Percentiles rank a stretch among this genome's conserved stretches.
phyloP scores from a whole-genome alignment of 805 yeast genomes.

The Sungouiella blattae region DNA sequence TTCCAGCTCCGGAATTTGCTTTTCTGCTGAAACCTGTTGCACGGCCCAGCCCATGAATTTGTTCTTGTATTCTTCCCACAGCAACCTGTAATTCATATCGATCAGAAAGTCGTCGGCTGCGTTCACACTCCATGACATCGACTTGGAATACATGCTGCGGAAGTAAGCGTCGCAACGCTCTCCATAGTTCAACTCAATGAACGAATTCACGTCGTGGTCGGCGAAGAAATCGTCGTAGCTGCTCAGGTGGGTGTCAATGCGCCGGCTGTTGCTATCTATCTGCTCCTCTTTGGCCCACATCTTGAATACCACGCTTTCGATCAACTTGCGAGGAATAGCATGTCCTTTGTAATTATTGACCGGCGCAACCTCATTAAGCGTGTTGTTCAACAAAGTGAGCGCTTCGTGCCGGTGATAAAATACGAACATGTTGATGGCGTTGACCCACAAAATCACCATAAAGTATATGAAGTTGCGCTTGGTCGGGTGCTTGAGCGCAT shows the following conservation, averaged over 20 bases:
- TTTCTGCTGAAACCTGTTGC: background rate
- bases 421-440: background rate
- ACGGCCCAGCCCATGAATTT: background rate
- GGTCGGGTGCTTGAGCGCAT: background rate
- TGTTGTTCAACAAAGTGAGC: background rate
- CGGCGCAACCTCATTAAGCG: background rate
- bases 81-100: background rate
- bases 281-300: background rate
- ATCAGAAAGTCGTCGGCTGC: background rate
- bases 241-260: background rate
- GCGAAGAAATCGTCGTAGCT: background rate
- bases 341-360: conserved; percentile 1
- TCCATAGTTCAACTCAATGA: background rate
- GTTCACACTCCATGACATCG: background rate
- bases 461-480: background rate
- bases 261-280: background rate
- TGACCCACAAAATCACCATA: background rate
- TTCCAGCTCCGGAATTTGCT: background rate
- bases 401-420: conserved; percentile 1
- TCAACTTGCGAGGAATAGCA: background rate
- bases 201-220: background rate
- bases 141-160: background rate
- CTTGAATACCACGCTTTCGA: background rate
- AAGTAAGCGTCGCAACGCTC: background rate
- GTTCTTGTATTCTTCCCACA: background rate